Percentiles rank a stretch among this genome's conserved stretches.
These are phyloP conservation scores for Pestalotiopsis sp. DNA, from an alignment of 2,329 filamentous ascomycete species.

Conservation along the genomic window DNA sequence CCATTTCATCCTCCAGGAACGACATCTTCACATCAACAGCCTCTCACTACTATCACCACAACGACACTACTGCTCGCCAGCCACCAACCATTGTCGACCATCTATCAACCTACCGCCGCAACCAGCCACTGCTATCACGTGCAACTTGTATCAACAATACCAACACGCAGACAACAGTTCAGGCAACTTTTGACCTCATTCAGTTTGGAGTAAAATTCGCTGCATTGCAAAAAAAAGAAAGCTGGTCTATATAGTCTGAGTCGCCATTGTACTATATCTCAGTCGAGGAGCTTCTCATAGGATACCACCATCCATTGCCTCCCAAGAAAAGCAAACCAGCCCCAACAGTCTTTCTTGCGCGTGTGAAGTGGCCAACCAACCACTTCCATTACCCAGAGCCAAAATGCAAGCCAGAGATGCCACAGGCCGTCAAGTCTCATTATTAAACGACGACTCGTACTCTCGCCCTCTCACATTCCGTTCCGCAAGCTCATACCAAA, in stretches of 20 bases:
- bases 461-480: constrained; percentile 35
- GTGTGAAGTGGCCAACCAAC: neutral
- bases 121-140: too few species aligned
- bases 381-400: constrained; percentile 16
- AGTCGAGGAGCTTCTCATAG: constrained; percentile 14
- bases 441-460: constrained; percentile 59
- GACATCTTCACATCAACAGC: neutral
- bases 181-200: neutral
- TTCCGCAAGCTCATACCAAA: constrained; percentile 39
- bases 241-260: neutral
- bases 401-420: constrained; percentile 60
- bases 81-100: too few species aligned
- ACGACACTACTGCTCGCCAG: too few species aligned
- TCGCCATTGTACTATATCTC: neutral
- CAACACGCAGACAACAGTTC: neutral
- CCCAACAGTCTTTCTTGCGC: neutral
- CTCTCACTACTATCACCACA: too few species aligned
- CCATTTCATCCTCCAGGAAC: constrained; percentile 15
- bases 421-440: constrained; percentile 59
- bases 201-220: neutral
- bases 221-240: neutral
- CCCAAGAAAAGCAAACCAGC: neutral
- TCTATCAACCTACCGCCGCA: too few species aligned
- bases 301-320: constrained; percentile 12
- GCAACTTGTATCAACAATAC: neutral